Base-by-base conservation (phyloP, 2,329 filamentous ascomycete genomes). In the Apiospora pterosperma region DNA sequence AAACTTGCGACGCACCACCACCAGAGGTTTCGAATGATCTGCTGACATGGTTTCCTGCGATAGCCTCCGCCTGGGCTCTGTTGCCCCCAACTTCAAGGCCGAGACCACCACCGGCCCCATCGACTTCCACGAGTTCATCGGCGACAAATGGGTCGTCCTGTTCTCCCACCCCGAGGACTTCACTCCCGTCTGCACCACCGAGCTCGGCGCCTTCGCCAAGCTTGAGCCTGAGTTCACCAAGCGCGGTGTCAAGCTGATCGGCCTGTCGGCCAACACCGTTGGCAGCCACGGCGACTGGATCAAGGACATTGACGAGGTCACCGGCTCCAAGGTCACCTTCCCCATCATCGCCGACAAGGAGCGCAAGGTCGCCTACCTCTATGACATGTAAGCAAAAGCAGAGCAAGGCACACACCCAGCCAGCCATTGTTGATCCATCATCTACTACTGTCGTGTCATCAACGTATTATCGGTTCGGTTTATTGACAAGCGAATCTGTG, bases 161-260 rank as follows among this genome's bases (percentile, higher is more conserved):
- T 95, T 96, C 84, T 93, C 90, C 36, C 92, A 95, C 82, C 92
- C 92, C 3, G 90, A 90, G 78, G 94, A 97, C 80, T 97, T 92
- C 85, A 97, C 94, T 1, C 94, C 94, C 63, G 94, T 97, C 66
- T 97, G 94, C 86, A 97, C 94, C 69, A 97, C 93, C 63, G 94
- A 97, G 83, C 90, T 97, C 68, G 94, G 93, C 68, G 93, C 93
- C 66, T 96, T 97, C 74, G 92, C 93, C 72, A 96, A 94, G 81
- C 85, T 97, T 68, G 89, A 93, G 82, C 87, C 89, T 73, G 93
- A 97, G 80, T 97, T 97, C 80, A 86, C 88, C 74, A 92, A 92
- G 84, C 89, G 93, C 68, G 89, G 88, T 69, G 92, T 95, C 74
- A 96, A 97, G 87, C 89, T 97, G 81, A 95, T 97, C 73, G 94